Base-by-base conservation (phyloP, 1,139 yeast species). In the Pneumocystis sp. region DNA sequence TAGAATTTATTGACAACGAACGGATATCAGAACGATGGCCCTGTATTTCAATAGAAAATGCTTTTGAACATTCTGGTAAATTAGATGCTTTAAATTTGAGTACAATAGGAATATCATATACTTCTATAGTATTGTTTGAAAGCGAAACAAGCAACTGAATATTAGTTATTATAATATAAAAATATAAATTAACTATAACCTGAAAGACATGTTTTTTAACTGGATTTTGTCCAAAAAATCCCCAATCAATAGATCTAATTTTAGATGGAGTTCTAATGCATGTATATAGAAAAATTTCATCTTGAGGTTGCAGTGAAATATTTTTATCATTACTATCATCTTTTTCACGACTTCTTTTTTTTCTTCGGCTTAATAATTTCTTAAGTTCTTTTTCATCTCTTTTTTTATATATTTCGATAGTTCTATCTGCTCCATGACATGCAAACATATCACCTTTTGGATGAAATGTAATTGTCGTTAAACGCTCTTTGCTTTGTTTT, bases 21-120 rank as follows among this genome's bases (percentile, higher is more conserved):
- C 98, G 82, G 45, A 93, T 81, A 74, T 95, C 99, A 3, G 89
- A 83, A 73, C 97, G 83, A 73, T 91, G 97, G 35, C 98, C 99
- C 63, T 83, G 81, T 62, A 84, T 76, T 63, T 90, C 96, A 45
- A 93, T 79, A 0, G 85, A 76, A 71, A 83, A 83, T 37, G 77
- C 81, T 45, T 79, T 78, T 3, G 82, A 77, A 19, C 83, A 80
- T 59, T 83, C 84, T 62, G 81, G 81, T 65, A 80, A 80, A 19
- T 78, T 76, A 62, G 79, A 75, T 35, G 78, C 72, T 72, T 70
- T 81, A 69, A 60, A 82, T 67, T 75, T 78, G 64, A 78, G 73
- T 57, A 73, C 78, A 66, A 79, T 80, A 0, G 86, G 85, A 15
- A 89, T 76, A 10, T 79, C 75, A 74, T 86, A 85, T 71, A 83